Conservation (phyloP, 2,329 filamentous ascomycete genomes). For the Apiospora rasikravindrae region DNA sequence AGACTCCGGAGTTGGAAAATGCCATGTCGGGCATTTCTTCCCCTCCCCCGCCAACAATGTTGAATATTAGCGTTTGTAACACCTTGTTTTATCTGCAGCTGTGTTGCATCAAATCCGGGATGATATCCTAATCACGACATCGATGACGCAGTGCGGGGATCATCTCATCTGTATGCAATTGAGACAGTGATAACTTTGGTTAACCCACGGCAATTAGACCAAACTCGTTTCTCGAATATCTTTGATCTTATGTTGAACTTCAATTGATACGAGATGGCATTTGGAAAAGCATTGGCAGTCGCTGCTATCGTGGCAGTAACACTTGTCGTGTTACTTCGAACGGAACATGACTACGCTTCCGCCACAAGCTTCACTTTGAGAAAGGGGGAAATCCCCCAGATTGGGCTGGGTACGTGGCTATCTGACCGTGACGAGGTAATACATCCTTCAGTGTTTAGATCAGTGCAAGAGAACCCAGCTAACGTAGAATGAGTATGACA, state of each 20-base stretch:
- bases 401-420: constrained; percentile 40
- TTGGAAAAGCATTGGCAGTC: not conserved
- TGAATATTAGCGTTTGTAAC: not conserved
- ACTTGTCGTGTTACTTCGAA: not conserved
- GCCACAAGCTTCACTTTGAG: not conserved
- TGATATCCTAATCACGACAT: constrained; percentile 5
- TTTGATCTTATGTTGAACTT: not conserved
- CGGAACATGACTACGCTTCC: not conserved
- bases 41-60: not conserved
- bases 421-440: constrained; percentile 33
- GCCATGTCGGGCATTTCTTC: not conserved
- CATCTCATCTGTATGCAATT: not conserved
- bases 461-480: not conserved
- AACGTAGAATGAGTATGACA: constrained; percentile 18
- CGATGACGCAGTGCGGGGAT: constrained; percentile 12
- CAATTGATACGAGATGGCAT: not conserved
- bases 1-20: not conserved
- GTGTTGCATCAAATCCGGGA: not conserved
- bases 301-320: not conserved
- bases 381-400: constrained; percentile 33
- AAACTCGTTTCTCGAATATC: not conserved
- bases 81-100: not conserved
- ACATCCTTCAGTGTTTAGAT: no score
- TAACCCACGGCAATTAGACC: not conserved
- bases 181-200: not conserved